Conservation (phyloP, 2,329 filamentous ascomycete species). For the Epicoccum nigrum region DNA sequence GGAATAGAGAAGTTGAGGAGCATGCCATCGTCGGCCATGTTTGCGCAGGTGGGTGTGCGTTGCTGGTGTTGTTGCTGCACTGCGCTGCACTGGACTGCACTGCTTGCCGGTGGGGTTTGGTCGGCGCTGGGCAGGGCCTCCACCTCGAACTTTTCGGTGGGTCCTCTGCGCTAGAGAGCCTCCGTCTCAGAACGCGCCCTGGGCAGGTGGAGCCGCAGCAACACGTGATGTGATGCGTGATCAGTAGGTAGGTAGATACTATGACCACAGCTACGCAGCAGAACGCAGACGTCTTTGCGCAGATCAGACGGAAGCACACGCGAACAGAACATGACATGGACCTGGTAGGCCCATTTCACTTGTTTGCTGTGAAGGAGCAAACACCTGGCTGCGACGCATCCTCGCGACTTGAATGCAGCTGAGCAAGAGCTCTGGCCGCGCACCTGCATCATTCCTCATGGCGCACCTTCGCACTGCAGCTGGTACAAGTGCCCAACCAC, state of each 20-base stretch:
- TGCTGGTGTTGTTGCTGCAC: neutral
- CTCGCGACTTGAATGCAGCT: conserved; percentile 1
- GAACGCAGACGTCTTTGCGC: conserved; percentile 27
- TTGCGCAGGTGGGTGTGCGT: conserved; percentile 9
- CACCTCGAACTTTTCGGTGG: conserved; percentile 27
- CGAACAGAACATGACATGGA: conserved; percentile 10
- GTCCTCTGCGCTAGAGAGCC: conserved; percentile 4
- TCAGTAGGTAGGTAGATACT: too few relatives aligned
- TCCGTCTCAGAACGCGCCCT: neutral
- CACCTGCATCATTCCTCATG: conserved; percentile 33
- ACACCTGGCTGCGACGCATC: neutral
- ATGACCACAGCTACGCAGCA: conserved; percentile 13
- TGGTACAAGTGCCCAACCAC: conserved; percentile 20
- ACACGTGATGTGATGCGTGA: conserved; percentile 20
- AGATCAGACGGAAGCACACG: conserved; percentile 13
- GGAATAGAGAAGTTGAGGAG: conserved; percentile 88
- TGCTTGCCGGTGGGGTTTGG: neutral
- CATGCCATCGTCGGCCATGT: conserved; percentile 94
- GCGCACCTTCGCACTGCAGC: conserved; percentile 25
- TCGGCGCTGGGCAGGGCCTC: conserved; percentile 1
- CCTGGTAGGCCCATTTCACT: conserved; percentile 11
- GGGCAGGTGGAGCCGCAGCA: neutral
- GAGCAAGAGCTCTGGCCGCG: conserved; percentile 20
- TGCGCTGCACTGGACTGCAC: too few relatives aligned
- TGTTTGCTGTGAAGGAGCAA: conserved; percentile 1